Conservation (phyloP, 495 filamentous ascomycete genomes). For the Podospora conica region DNA sequence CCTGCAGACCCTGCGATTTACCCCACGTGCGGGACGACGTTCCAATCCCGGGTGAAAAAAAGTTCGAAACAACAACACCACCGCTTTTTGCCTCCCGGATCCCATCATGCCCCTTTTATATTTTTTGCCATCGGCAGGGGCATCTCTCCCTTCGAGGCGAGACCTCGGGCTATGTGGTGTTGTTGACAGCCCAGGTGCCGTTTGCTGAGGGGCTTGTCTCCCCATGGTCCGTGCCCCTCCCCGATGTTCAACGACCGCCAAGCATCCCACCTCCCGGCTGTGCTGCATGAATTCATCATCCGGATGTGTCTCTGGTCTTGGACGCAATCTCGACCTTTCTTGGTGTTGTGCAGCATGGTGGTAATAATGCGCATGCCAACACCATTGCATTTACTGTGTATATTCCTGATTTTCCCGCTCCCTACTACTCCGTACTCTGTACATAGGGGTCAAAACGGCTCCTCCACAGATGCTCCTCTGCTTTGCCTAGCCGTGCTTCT, state of each 20-base stretch:
- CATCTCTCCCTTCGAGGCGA: neutral
- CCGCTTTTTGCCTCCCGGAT: neutral
- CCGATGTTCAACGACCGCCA: neutral
- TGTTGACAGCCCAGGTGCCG: neutral
- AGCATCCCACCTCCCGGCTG: neutral
- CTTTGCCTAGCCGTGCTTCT: neutral
- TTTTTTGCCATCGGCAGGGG: neutral
- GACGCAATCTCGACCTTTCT: neutral
- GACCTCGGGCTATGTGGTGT: neutral
- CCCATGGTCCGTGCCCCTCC: neutral
- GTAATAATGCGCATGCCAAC: neutral
- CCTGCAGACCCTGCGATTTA: neutral
- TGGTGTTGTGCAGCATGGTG: neutral
- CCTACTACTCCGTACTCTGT: too few species aligned
- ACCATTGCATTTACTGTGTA: too few species aligned
- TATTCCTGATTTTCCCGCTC: neutral
- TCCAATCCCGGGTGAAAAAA: neutral
- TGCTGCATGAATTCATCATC: neutral
- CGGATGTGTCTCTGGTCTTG: neutral
- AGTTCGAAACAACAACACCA: neutral
- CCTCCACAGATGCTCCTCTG: neutral
- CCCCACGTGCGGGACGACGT: conserved; percentile 1
- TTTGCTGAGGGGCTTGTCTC: neutral
- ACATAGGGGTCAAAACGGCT: neutral
- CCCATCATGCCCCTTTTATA: neutral